Percentiles rank a stretch among this genome's conserved stretches.
Conservation (phyloP, 2,329 filamentous ascomycete species). For the Microthyrium microscopicum region DNA sequence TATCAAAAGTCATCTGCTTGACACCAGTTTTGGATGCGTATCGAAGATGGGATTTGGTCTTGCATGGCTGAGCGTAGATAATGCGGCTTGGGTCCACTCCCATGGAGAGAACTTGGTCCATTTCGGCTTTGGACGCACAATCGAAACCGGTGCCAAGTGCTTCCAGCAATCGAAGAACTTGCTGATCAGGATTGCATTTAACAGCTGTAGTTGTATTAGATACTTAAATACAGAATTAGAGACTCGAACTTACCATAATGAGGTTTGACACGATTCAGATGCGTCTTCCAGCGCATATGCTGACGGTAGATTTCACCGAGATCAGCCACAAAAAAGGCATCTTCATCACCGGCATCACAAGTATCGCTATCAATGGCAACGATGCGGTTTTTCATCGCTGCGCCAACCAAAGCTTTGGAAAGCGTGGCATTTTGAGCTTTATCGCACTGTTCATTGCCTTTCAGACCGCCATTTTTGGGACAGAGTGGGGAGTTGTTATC, state of each 20-base stretch:
- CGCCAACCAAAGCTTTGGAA: conserved; percentile 52
- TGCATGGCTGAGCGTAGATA: conserved; percentile 98
- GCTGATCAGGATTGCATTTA: conserved; percentile 94
- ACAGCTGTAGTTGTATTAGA: conserved; percentile 46
- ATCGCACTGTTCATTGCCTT: neutral
- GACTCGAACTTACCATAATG: conserved; percentile 59
- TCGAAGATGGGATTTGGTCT: conserved; percentile 94
- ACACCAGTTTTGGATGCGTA: conserved; percentile 73
- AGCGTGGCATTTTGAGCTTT: conserved; percentile 16
- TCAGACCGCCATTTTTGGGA: neutral
- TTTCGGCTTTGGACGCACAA: conserved; percentile 94
- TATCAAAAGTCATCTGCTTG: conserved; percentile 99
- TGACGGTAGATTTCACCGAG: conserved; percentile 97
- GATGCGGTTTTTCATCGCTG: conserved; percentile 74
- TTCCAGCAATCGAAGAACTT: conserved; percentile 74
- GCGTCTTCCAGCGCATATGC: conserved; percentile 94
- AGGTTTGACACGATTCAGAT: conserved; percentile 79
- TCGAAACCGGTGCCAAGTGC: conserved; percentile 89
- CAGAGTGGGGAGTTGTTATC: conserved; percentile 16
- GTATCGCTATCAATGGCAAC: conserved; percentile 69
- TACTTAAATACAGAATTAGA: neutral
- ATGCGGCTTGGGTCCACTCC: conserved; percentile 78
- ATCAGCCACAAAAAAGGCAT: conserved; percentile 96
- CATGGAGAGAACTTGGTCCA: conserved; percentile 73
- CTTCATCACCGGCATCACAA: conserved; percentile 86